These are phyloP conservation scores for Trametes cubensis DNA, from an alignment of 768 basidiomycete species.

Conservation along the genomic window DNA sequence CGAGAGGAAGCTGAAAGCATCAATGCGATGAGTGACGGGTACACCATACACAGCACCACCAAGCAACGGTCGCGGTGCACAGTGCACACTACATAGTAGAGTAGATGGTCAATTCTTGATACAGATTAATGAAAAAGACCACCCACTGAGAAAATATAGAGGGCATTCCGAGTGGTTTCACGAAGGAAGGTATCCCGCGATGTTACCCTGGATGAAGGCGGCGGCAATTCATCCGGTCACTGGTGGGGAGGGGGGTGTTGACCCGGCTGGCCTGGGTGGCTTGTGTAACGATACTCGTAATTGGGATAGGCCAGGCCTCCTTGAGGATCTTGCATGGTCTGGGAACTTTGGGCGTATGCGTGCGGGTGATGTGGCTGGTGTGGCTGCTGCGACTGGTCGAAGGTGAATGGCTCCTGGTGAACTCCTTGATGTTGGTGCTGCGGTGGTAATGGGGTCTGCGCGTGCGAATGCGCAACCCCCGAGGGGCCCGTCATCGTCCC, in stretches of 20 bases:
- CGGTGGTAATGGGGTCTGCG: neutral
- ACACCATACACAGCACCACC: neutral
- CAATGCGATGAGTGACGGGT: neutral
- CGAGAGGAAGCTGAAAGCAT: neutral
- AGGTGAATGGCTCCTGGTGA: conserved; percentile 28
- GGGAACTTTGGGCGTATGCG: conserved; percentile 18
- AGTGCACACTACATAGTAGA: too few relatives aligned
- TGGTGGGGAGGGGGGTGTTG: conserved; percentile 2
- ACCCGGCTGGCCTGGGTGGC: too few relatives aligned
- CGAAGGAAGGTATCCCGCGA: too few relatives aligned
- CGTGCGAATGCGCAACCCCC: conserved; percentile 24
- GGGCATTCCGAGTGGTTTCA: too few relatives aligned
- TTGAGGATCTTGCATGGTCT: conserved; percentile 16
- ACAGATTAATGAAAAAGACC: too few relatives aligned
- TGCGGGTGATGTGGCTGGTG: conserved; percentile 22
- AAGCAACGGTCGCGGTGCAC: too few relatives aligned
- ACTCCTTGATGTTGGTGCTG: conserved; percentile 1
- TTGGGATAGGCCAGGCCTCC: conserved; percentile 17
- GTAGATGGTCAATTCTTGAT: too few relatives aligned
- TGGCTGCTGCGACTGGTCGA: conserved; percentile 21
- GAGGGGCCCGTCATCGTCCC: conserved; percentile 14
- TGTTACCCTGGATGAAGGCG: too few relatives aligned
- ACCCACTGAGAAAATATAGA: too few relatives aligned
- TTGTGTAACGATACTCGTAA: conserved; percentile 7
- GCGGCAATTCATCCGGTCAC: too few relatives aligned